A percentile compares a stretch with the other conserved stretches of the same genome.
These are phyloP conservation scores for Cladophialophora exuberans DNA, from an alignment of 2,329 filamentous ascomycete species.

Conservation along the genomic window DNA sequence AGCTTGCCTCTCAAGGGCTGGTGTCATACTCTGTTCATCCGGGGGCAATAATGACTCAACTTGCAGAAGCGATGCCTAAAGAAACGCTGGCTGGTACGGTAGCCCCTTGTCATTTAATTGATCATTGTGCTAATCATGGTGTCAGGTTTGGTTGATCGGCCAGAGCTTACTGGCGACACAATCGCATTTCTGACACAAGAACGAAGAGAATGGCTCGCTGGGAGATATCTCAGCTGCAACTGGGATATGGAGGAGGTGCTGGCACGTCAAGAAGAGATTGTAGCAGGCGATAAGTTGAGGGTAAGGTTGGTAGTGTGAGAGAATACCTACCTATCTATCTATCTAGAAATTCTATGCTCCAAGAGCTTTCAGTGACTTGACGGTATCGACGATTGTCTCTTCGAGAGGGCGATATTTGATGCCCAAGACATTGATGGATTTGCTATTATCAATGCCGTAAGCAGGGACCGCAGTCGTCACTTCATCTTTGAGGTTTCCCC, in stretches of 20 bases:
- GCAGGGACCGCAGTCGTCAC: conserved; percentile 27
- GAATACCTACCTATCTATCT: neutral
- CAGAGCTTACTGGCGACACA: conserved; percentile 34
- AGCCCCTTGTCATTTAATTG: neutral
- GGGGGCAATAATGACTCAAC: conserved; percentile 26
- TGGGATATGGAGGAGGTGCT: conserved; percentile 35
- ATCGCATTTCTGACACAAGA: conserved; percentile 35
- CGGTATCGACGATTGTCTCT: conserved; percentile 42
- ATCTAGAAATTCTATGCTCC: conserved; percentile 39
- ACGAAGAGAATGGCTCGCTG: conserved; percentile 25
- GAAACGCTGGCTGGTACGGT: conserved; percentile 17
- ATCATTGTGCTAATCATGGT: neutral
- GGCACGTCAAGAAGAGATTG: conserved; percentile 23
- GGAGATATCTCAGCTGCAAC: conserved; percentile 26
- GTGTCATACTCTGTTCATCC: conserved; percentile 28
- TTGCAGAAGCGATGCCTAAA: conserved; percentile 23
- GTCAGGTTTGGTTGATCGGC: conserved; percentile 15
- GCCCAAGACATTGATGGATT: conserved; percentile 45
- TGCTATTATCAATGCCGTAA: conserved; percentile 43
- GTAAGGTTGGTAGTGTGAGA: conserved; percentile 12
- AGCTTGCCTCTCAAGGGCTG: conserved; percentile 43
- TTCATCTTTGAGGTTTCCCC: conserved; percentile 13
- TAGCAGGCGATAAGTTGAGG: conserved; percentile 23
- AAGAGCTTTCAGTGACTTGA: conserved; percentile 62
- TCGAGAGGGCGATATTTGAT: conserved; percentile 44